Evolutionary conservation across 352 stramenopile genomes (phyloP), one percentile per base, ranked within the genome.

Genomic region (Peronospora farinosa): DNA sequence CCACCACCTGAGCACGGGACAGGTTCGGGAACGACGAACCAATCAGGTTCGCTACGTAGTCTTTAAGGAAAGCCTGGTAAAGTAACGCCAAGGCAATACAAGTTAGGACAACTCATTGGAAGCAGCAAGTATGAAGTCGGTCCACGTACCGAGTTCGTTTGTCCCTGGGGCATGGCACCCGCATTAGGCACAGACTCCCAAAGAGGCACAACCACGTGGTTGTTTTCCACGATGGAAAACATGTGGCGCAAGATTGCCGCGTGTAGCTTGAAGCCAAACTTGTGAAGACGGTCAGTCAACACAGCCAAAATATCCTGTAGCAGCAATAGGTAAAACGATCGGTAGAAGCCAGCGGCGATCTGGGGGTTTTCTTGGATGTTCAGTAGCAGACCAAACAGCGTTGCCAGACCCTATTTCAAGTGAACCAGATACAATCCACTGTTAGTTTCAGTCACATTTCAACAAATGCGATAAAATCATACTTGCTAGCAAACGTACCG

Each of bases 261-360:
- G 65, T 99, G 96, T 73, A 98, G 92, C 73, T 97, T 97, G 69
- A 99, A 99, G 10, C 95, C 95, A 31, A 92, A 97, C 77, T 99
- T 99, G 74, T 99, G 97, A 39, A 99, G 78, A 10, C 96, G 84
- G 63, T 99, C 97, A 11, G 97, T 99, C 67, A 99, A 80, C 16
- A 99, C 95, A 7, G 91, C 89, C 51, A 98, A 80, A 13, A 98
- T 96, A 63, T 98, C 95, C 67, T 98, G 93, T 12, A 94, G 58
- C 47, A 92, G 41, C 35, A 89, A 75, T 36, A 99, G 54, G 56
- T 98, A 95, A 73, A 98, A 99, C 41, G 95, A 96, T 23, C 96
- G 84, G 70, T 99, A 99, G 67, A 99, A 99, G 2, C 83, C 82
- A 44, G 98, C 95, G 1, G 96, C 88, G 31, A 99, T 93, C 62